Percentiles rank a stretch among this genome's conserved stretches.
These are phyloP conservation scores for Ramaria rubella DNA, from an alignment of 768 basidiomycete species.

Conservation along the genomic window DNA sequence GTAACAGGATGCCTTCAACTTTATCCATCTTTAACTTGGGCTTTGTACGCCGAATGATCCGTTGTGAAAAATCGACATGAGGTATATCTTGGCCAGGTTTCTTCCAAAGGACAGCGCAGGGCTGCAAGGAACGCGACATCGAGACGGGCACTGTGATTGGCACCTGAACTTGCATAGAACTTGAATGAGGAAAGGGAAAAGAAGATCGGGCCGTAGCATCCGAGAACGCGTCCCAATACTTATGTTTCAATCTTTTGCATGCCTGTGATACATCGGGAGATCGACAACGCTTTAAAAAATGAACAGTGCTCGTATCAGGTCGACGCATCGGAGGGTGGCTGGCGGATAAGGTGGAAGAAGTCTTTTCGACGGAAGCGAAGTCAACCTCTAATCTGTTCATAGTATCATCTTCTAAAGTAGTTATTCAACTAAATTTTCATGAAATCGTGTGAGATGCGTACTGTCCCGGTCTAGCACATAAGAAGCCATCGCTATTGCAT, in stretches of 20 bases:
- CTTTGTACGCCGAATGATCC: not conserved
- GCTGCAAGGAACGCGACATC: too few relatives aligned
- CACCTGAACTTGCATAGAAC: too few relatives aligned
- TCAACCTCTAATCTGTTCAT: too few relatives aligned
- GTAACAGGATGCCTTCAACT: not conserved
- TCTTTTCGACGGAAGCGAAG: too few relatives aligned
- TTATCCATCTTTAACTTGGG: not conserved
- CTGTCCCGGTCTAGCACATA: slow-evolving; percentile 1
- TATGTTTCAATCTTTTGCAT: not conserved
- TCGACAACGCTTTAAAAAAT: not conserved
- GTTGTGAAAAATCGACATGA: not conserved
- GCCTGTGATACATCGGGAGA: not conserved
- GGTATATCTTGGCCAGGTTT: not conserved
- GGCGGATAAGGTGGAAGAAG: too few relatives aligned
- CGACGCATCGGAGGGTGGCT: too few relatives aligned
- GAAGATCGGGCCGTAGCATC: too few relatives aligned
- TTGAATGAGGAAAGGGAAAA: too few relatives aligned
- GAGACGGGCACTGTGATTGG: too few relatives aligned
- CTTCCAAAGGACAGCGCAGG: not conserved
- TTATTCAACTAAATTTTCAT: too few relatives aligned
- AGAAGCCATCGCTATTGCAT: not conserved
- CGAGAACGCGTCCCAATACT: not conserved
- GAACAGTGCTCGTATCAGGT: too few relatives aligned
- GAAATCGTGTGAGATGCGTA: not conserved
- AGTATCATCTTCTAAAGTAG: too few relatives aligned